phyloP scores from a whole-genome alignment of 192 early-diverging fungal genomes.

The Backusella tuberculispora region DNA sequence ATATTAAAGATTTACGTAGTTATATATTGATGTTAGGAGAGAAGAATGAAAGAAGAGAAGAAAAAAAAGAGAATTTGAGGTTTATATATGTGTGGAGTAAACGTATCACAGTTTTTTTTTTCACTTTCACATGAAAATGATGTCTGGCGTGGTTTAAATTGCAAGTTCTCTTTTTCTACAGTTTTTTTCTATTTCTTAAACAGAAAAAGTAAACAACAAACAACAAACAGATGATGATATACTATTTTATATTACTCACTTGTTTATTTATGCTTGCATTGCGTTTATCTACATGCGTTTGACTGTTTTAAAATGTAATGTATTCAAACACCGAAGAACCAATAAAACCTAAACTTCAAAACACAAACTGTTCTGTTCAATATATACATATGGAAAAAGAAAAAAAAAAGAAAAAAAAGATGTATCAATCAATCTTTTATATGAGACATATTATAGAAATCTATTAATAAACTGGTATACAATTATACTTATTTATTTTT shows the following conservation, averaged over 20 bases:
- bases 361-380: background rate
- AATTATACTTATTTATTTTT: background rate
- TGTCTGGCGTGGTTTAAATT: background rate
- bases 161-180: background rate
- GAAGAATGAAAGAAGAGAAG: constrained; percentile 1
- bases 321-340: background rate
- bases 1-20: background rate
- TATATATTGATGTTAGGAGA: background rate
- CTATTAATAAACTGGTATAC: background rate
- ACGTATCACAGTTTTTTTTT: constrained; percentile 11
- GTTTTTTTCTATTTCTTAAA: background rate
- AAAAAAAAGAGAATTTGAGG: background rate
- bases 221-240: background rate
- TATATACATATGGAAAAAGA: background rate
- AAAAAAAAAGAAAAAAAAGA: background rate
- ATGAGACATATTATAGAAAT: background rate
- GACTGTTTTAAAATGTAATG: background rate
- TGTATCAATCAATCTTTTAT: background rate
- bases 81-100: background rate
- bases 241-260: background rate
- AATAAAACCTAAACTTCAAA: background rate
- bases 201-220: background rate
- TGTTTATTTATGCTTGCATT: background rate
- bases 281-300: background rate
- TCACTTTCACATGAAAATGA: constrained; percentile 6